These are phyloP conservation scores for Pestalotiopsis sp. DNA, from an alignment of 2,329 filamentous ascomycete genomes.

Conservation along the genomic window DNA sequence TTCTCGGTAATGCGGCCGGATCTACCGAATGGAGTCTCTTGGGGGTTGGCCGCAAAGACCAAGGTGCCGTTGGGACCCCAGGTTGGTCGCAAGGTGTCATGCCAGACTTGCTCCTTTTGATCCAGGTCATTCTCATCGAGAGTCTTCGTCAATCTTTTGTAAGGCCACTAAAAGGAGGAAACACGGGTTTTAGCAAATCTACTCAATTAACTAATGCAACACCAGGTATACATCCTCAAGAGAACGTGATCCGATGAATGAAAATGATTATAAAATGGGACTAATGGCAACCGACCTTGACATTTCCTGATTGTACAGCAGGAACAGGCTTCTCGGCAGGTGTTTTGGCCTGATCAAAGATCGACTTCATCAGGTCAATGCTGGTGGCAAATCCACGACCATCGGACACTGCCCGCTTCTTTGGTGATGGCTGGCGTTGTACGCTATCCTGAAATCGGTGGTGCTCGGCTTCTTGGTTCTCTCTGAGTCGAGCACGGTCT, in stretches of 20 bases:
- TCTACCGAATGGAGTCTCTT: conserved; percentile 28
- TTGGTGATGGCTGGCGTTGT: conserved; percentile 32
- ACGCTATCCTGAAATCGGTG: conserved; percentile 43
- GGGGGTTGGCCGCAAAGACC: conserved; percentile 59
- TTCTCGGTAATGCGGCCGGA: conserved; percentile 35
- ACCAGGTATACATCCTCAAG: conserved; percentile 35
- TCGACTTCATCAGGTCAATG: conserved; percentile 94
- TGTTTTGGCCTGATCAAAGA: conserved; percentile 76
- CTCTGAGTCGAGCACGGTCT: conserved; percentile 73
- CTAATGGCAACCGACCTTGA: conserved; percentile 77
- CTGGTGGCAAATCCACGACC: conserved; percentile 78
- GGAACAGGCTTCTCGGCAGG: conserved; percentile 56
- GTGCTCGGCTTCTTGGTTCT: conserved; percentile 62
- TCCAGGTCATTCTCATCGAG: conserved; percentile 64
- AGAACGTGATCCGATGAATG: conserved; percentile 10
- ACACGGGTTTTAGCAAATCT: conserved; percentile 46
- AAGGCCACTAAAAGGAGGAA: conserved; percentile 72
- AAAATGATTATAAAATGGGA: conserved; percentile 17
- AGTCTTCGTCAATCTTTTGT: conserved; percentile 75
- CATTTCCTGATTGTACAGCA: conserved; percentile 61
- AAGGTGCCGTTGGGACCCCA: conserved; percentile 79
- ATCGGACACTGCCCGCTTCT: conserved; percentile 41
- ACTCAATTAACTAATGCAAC: conserved; percentile 32
- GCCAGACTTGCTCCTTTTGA: conserved; percentile 67
- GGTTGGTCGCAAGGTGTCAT: conserved; percentile 73